Conservation (phyloP, 306 rosid genomes). For the Amphicarpaea edgeworthii region DNA sequence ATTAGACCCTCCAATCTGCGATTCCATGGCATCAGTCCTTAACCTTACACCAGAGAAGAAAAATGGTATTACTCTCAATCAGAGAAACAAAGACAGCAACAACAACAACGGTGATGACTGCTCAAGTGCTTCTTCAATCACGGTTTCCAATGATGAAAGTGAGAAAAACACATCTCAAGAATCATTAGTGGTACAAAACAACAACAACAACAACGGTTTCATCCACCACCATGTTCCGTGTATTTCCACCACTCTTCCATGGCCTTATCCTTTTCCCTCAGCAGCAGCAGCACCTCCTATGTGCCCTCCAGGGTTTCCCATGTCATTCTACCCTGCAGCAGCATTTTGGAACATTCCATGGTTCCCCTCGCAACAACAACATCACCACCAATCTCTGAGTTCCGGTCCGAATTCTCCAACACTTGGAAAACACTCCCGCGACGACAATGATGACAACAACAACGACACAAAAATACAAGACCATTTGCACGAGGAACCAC, state of each 20-base stretch:
- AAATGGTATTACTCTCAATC: constrained; percentile 33
- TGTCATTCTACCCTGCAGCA: constrained; percentile 69
- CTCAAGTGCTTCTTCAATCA: constrained; percentile 62
- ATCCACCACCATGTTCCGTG: constrained; percentile 64
- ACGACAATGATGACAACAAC: too few relatives aligned
- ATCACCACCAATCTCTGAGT: too few relatives aligned
- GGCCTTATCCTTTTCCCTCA: constrained; percentile 77
- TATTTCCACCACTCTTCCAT: constrained; percentile 71
- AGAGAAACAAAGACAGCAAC: constrained; percentile 30
- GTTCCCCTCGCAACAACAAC: constrained; percentile 51
- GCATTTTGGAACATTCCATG: constrained; percentile 76
- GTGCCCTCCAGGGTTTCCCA: constrained; percentile 77
- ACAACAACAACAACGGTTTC: constrained; percentile 59
- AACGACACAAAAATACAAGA: constrained; percentile 47
- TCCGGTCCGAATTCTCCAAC: constrained; percentile 58
- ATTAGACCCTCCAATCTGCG: constrained; percentile 57
- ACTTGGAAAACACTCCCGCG: constrained; percentile 77
- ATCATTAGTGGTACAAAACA: constrained; percentile 33
- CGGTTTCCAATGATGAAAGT: constrained; percentile 59
- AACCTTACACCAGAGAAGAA: constrained; percentile 50
- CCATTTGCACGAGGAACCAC: constrained; percentile 50
- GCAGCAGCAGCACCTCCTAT: constrained; percentile 48
- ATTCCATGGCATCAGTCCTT: constrained; percentile 59
- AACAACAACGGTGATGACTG: constrained; percentile 64
- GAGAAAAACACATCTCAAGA: constrained; percentile 51